Evolutionary conservation across 1,284 basidiomycete genomes (phyloP), one percentile per base, ranked within the genome.

Genomic region (Fistulina hepatica): DNA sequence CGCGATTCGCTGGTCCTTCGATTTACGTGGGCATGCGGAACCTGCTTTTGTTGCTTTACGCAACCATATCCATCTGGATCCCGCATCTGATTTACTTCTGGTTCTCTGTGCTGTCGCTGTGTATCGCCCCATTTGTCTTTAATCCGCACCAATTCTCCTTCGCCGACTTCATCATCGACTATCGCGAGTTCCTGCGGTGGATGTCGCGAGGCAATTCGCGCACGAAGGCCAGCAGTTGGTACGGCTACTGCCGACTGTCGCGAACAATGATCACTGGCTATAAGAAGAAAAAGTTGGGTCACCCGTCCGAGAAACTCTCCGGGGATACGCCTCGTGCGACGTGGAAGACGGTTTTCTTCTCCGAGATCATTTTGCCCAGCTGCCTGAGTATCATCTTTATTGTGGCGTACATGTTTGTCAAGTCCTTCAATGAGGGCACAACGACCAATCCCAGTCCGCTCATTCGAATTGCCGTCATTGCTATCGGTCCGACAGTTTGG

Each of bases 121-220:
- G 88, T 60, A 73, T 95, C 47, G 90, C 93, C 21, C 92, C 93
- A 2, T 97, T 95, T 76, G 52, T 97, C 44, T 95, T 97, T 75
- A 97, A 97, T 63, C 93, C 93, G 9, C 93, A 97, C 63, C 93
- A 97, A 58, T 97, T 97, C 73, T 88, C 89, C 16, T 88, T 81
- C 57, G 63, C 85, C 50, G 92, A 97, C 61, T 97, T 95, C 63
- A 83, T 97, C 61, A 91, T 97, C 56, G 93, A 97, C 61, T 97
- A 97, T 61, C 81, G 92, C 48, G 92, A 97, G 57, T 95, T 93
- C 69, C 63, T 97, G 37, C 79, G 92, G 40, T 97, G 92, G 92
- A 95, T 97, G 90, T 94, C 88, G 15, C 77, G 92, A 46, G 92
- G 92, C 42, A 97, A 97, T 61, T 93, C 92, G 34, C 71, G 89